phyloP scores from a whole-genome alignment of 106 monocot species.

The Allium fistulosum region DNA sequence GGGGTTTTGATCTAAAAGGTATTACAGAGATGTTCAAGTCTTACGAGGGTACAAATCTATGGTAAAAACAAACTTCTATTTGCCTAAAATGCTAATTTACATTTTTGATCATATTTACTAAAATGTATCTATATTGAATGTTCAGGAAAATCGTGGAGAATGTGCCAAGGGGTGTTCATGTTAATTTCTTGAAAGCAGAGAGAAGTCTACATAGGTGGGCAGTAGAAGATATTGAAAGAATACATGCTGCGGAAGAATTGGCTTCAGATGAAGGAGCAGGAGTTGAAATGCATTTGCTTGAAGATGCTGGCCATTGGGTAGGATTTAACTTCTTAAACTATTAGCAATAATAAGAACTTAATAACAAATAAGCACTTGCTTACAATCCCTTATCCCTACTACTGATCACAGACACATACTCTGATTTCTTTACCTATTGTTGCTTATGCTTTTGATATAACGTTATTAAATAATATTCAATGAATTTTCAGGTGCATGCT shows the following conservation, averaged over 20 bases:
- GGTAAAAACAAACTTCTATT: slow-evolving; percentile 25
- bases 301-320: slow-evolving; percentile 99
- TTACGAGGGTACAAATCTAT: slow-evolving; percentile 87
- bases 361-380: too few relatives aligned
- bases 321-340: neutral
- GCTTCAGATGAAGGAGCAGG: slow-evolving; percentile 89
- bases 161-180: slow-evolving; percentile 89
- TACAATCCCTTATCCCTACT: too few relatives aligned
- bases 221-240: slow-evolving; percentile 90
- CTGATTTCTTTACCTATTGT: too few relatives aligned
- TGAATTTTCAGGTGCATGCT: slow-evolving; percentile 47
- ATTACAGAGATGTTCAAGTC: slow-evolving; percentile 91
- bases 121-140: neutral
- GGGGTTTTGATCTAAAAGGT: slow-evolving; percentile 84
- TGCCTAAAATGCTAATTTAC: too few relatives aligned
- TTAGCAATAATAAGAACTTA: too few relatives aligned
- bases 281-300: slow-evolving; percentile 92
- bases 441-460: too few relatives aligned
- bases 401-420: too few relatives aligned
- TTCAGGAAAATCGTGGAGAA: slow-evolving; percentile 86
- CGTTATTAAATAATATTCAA: too few relatives aligned
- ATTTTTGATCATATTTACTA: neutral
- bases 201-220: slow-evolving; percentile 98
- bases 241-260: slow-evolving; percentile 89
- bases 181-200: slow-evolving; percentile 95